A percentile compares a stretch with the other conserved stretches of the same genome.
These are phyloP conservation scores for Ensete ventricosum DNA, from an alignment of 176 grass and related monocot genomes.

Conservation along the genomic window DNA sequence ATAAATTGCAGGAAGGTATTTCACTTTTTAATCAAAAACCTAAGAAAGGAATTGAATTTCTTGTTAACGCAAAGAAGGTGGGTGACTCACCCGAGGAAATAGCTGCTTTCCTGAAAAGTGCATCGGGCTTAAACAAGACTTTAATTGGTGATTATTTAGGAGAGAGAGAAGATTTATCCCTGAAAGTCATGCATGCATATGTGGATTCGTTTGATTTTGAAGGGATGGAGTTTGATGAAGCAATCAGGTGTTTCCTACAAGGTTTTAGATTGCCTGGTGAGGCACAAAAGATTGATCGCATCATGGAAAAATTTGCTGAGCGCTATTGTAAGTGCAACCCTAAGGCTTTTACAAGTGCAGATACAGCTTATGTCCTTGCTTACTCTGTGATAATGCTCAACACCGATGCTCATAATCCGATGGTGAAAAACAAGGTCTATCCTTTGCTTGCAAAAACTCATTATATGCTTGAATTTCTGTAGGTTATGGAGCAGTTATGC, in stretches of 20 bases:
- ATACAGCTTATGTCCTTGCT: slow-evolving; percentile 97
- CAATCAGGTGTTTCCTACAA: slow-evolving; percentile 81
- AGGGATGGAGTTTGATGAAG: slow-evolving; percentile 86
- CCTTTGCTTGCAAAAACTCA: slow-evolving; percentile 21
- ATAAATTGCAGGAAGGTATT: slow-evolving; percentile 75
- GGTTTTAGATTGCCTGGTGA: slow-evolving; percentile 96
- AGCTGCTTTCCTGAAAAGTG: slow-evolving; percentile 76
- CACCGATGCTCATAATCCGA: slow-evolving; percentile 91
- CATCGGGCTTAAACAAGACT: slow-evolving; percentile 89
- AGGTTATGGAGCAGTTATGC: slow-evolving; percentile 12
- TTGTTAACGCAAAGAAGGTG: slow-evolving; percentile 81
- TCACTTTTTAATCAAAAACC: slow-evolving; percentile 93
- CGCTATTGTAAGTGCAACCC: slow-evolving; percentile 95
- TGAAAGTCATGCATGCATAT: slow-evolving; percentile 99
- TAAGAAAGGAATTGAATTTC: slow-evolving; percentile 95
- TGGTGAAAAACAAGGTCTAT: slow-evolving; percentile 94
- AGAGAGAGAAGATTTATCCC: slow-evolving; percentile 83
- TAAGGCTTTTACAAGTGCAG: slow-evolving; percentile 87
- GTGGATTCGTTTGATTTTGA: slow-evolving; percentile 97
- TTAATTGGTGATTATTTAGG: slow-evolving; percentile 96
- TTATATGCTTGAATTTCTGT: background rate
- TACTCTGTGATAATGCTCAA: slow-evolving; percentile 99
- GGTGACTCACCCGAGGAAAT: slow-evolving; percentile 87
- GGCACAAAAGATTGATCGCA: slow-evolving; percentile 96
- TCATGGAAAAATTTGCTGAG: slow-evolving; percentile 98